Conservation (phyloP, 176 grass and related monocot genomes). For the Ananas comosus region DNA sequence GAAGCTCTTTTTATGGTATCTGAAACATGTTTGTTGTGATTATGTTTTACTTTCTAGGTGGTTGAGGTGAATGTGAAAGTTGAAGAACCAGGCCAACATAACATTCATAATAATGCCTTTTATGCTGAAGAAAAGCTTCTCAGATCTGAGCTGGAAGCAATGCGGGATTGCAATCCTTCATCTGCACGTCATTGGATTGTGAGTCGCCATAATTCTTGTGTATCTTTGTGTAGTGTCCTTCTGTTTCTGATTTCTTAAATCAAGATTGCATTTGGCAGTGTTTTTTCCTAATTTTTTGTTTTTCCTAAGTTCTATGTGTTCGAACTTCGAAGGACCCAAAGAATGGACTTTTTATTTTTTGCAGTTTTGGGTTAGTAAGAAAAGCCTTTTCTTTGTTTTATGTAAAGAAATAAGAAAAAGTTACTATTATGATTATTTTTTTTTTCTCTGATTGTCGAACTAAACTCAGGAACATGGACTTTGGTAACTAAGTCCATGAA, state of each 20-base stretch:
- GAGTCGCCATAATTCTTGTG: constrained; percentile 19
- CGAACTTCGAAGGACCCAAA: too few species aligned
- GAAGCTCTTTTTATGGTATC: background rate
- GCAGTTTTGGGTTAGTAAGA: background rate
- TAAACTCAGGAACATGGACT: too few species aligned
- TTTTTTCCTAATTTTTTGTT: too few species aligned
- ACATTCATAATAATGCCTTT: constrained; percentile 97
- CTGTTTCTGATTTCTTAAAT: too few species aligned
- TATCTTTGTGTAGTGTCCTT: background rate
- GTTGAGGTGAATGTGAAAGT: constrained; percentile 96
- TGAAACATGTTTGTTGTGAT: constrained; percentile 11
- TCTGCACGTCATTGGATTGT: constrained; percentile 97
- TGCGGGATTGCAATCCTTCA: constrained; percentile 85
- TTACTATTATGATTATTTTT: too few species aligned
- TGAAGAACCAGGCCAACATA: constrained; percentile 69
- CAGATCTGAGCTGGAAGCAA: constrained; percentile 88
- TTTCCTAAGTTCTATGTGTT: too few species aligned
- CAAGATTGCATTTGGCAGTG: too few species aligned
- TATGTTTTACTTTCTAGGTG: constrained; percentile 31
- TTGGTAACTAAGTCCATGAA: too few species aligned
- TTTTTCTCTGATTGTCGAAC: too few species aligned
- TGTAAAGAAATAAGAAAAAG: too few species aligned
- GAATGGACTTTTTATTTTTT: background rate
- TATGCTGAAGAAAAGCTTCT: constrained; percentile 85
- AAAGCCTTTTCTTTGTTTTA: too few species aligned